These are phyloP conservation scores for Novymonas esmeraldas DNA, from an alignment of 208 protist species.

Conservation along the genomic window DNA sequence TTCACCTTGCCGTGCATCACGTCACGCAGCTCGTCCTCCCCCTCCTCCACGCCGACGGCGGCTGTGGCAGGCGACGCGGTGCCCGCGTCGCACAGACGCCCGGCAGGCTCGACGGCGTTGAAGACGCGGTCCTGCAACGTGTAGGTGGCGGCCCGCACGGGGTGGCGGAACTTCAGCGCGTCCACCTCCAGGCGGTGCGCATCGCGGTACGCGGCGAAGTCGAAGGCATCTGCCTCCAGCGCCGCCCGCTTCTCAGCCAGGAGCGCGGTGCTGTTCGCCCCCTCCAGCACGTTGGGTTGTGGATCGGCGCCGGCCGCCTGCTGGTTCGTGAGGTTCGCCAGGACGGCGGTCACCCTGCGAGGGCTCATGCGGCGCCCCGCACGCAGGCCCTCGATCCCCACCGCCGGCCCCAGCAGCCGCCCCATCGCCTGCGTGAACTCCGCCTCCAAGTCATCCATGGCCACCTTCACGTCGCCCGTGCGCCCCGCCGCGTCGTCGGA, in stretches of 20 bases:
- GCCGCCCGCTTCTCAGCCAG: constrained; percentile 49
- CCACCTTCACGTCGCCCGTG: not conserved
- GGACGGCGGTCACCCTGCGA: constrained; percentile 48
- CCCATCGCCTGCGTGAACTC: constrained; percentile 27
- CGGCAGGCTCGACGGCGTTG: constrained; percentile 13
- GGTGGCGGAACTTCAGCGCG: constrained; percentile 64
- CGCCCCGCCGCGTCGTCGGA: not conserved
- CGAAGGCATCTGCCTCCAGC: constrained; percentile 40
- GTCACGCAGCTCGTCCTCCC: constrained; percentile 71
- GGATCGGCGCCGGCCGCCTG: not conserved
- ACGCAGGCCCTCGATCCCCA: constrained; percentile 52
- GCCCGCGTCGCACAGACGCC: constrained; percentile 14
- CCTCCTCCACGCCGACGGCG: not conserved
- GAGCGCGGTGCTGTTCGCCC: constrained; percentile 62
- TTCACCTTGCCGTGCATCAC: constrained; percentile 53
- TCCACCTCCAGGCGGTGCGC: constrained; percentile 66
- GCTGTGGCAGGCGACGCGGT: not conserved
- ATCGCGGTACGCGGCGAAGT: constrained; percentile 58
- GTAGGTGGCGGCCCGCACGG: constrained; percentile 56
- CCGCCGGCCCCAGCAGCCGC: constrained; percentile 42
- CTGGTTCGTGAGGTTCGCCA: constrained; percentile 42
- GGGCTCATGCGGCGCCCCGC: constrained; percentile 73
- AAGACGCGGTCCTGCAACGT: constrained; percentile 60
- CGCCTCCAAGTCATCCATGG: constrained; percentile 16
- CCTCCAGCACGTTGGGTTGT: constrained; percentile 7